Conservation (phyloP, 805 yeast genomes). For the Blastobotrys terrestris region DNA sequence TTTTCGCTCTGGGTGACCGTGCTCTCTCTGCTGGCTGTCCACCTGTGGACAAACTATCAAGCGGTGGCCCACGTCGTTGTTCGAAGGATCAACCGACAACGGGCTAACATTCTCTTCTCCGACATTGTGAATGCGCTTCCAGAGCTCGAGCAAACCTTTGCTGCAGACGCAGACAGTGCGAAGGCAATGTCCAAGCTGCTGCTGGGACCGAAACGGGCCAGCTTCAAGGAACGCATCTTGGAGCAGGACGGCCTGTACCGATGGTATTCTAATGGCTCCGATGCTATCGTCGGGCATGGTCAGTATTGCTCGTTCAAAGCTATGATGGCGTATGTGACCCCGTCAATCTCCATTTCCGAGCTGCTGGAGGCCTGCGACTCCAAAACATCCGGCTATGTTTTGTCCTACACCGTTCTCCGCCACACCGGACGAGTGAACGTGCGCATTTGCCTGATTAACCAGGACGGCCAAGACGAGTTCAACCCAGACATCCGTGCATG, state of each 20-base stretch:
- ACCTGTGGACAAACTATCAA: conserved; percentile 30
- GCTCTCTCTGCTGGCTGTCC: conserved; percentile 23
- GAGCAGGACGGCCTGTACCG: conserved; percentile 28
- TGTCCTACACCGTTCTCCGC: conserved; percentile 13
- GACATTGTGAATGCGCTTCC: conserved; percentile 18
- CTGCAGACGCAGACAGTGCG: conserved; percentile 11
- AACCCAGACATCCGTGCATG: conserved; percentile 24
- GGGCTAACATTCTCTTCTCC: conserved; percentile 29
- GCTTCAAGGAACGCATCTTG: conserved; percentile 24
- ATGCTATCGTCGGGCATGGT: conserved; percentile 24
- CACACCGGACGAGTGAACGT: conserved; percentile 14
- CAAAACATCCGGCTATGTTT: conserved; percentile 13
- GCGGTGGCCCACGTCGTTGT: conserved; percentile 31
- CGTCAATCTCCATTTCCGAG: conserved; percentile 4
- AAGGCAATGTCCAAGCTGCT: conserved; percentile 17
- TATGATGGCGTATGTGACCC: conserved; percentile 17
- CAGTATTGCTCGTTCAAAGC: conserved; percentile 19
- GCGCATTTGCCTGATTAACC: conserved; percentile 19
- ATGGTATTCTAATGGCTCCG: conserved; percentile 20
- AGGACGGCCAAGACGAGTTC: neutral
- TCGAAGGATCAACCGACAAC: conserved; percentile 29
- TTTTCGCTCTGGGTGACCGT: conserved; percentile 26
- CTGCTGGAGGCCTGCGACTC: conserved; percentile 13
- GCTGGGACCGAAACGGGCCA: conserved; percentile 21
- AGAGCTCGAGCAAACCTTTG: conserved; percentile 14